These are phyloP conservation scores for Planoprotostelium fungivorum DNA, from an alignment of 78 protist genomes.

Conservation along the genomic window DNA sequence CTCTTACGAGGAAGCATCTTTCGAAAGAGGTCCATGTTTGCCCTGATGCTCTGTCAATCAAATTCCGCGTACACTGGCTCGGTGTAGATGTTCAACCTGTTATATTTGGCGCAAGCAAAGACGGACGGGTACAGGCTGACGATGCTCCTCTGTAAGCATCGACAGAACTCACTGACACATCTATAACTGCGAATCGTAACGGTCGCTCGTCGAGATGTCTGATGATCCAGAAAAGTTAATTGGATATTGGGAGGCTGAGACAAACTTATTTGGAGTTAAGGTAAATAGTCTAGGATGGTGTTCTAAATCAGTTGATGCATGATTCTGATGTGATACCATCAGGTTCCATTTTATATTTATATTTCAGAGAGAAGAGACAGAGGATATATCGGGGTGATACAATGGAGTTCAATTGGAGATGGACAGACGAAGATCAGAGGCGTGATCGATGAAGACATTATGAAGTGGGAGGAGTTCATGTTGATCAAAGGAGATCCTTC, in stretches of 20 bases:
- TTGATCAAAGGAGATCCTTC: neutral
- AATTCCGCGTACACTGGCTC: too few relatives aligned
- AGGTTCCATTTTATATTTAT: neutral
- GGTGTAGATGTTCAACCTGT: too few relatives aligned
- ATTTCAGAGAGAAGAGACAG: neutral
- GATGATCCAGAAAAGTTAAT: neutral
- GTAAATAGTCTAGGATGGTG: too few relatives aligned
- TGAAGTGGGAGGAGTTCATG: neutral
- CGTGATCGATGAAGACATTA: neutral
- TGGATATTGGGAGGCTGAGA: neutral
- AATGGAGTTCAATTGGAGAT: neutral
- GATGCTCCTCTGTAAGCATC: too few relatives aligned
- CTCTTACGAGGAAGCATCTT: neutral
- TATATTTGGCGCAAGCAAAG: too few relatives aligned
- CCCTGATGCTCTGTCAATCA: too few relatives aligned
- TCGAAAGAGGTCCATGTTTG: neutral
- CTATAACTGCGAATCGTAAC: neutral
- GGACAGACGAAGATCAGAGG: constrained; percentile 1
- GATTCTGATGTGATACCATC: too few relatives aligned
- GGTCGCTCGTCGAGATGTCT: neutral
- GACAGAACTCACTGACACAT: too few relatives aligned
- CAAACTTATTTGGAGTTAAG: neutral
- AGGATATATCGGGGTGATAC: neutral
- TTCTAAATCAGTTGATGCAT: too few relatives aligned
- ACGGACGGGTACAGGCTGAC: too few relatives aligned